phyloP scores from a whole-genome alignment of 495 filamentous ascomycete species.

The Barbatosphaeria neglecta region DNA sequence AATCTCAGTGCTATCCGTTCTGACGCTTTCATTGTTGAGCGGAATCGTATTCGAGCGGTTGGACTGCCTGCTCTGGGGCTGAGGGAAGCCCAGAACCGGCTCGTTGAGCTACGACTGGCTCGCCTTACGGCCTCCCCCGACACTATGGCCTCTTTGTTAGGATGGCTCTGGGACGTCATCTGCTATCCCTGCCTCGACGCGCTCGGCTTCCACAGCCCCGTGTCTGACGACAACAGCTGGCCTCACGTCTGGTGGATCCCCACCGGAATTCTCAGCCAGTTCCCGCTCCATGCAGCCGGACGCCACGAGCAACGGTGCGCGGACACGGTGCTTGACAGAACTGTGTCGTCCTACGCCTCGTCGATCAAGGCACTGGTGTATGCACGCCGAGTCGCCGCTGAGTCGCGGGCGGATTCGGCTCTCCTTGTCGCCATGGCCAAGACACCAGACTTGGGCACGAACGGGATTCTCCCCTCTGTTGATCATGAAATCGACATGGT shows the following conservation, averaged over 20 bases:
- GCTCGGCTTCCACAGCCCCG: not conserved
- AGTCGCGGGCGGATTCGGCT: not conserved
- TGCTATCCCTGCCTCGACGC: conserved; percentile 4
- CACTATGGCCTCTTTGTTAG: not conserved
- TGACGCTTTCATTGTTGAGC: too few species aligned
- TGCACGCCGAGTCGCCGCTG: not conserved
- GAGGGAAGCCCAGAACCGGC: too few species aligned
- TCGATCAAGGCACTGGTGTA: conserved; percentile 15
- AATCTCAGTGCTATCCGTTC: too few species aligned
- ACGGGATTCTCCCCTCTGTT: not conserved
- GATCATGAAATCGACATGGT: conserved; percentile 1
- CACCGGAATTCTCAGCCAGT: conserved; percentile 6
- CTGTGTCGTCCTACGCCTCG: conserved; percentile 19
- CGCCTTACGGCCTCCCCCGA: too few species aligned
- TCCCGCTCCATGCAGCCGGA: conserved; percentile 16
- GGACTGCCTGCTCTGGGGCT: too few species aligned
- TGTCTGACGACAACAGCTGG: not conserved
- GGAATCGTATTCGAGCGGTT: too few species aligned
- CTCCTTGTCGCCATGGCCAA: conserved; percentile 11
- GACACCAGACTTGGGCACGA: conserved; percentile 8
- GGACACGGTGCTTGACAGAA: conserved; percentile 9
- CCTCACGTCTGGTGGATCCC: conserved; percentile 16
- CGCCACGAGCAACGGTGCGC: not conserved
- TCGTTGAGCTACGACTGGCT: too few species aligned
- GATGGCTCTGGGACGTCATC: conserved; percentile 7